These are phyloP conservation scores for Saksenaea oblongispora DNA, from an alignment of 371 early-diverging fungal species.

Conservation along the genomic window DNA sequence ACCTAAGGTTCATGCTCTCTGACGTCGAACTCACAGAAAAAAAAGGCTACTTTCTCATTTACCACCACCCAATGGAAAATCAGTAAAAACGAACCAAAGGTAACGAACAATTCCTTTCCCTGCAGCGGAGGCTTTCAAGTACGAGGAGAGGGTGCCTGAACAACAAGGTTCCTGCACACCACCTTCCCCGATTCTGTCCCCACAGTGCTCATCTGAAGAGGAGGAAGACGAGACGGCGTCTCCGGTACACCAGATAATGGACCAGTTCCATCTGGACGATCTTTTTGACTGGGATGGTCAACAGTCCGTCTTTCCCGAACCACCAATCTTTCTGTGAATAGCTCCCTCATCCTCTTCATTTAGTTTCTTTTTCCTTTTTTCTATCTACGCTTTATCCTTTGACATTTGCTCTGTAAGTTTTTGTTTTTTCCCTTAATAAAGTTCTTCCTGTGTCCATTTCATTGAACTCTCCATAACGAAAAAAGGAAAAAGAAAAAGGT, in stretches of 20 bases:
- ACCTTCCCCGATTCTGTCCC: conserved; percentile 34
- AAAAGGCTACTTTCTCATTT: too few species aligned
- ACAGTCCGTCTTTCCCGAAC: conserved; percentile 16
- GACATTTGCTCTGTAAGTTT: not conserved
- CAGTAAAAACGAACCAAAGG: not conserved
- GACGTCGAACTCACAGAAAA: not conserved
- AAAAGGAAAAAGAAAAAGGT: conserved; percentile 2
- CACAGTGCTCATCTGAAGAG: conserved; percentile 26
- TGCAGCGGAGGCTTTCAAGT: conserved; percentile 49
- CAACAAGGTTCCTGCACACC: conserved; percentile 7
- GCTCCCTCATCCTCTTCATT: not conserved
- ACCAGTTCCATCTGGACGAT: conserved; percentile 37
- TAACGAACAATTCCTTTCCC: conserved; percentile 21
- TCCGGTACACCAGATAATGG: conserved; percentile 14
- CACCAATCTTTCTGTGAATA: conserved; percentile 1
- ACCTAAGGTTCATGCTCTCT: not conserved
- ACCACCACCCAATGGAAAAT: conserved; percentile 35
- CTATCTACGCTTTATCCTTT: not conserved
- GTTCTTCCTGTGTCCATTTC: not conserved
- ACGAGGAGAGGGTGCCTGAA: conserved; percentile 14
- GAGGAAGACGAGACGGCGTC: conserved; percentile 29
- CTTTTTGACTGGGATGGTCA: conserved; percentile 46
- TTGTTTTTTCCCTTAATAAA: not conserved
- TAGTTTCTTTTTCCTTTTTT: not conserved
- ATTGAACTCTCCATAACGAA: conserved; percentile 1